Base-by-base conservation (phyloP, 345 rosid species). In the Citrus sp. region DNA sequence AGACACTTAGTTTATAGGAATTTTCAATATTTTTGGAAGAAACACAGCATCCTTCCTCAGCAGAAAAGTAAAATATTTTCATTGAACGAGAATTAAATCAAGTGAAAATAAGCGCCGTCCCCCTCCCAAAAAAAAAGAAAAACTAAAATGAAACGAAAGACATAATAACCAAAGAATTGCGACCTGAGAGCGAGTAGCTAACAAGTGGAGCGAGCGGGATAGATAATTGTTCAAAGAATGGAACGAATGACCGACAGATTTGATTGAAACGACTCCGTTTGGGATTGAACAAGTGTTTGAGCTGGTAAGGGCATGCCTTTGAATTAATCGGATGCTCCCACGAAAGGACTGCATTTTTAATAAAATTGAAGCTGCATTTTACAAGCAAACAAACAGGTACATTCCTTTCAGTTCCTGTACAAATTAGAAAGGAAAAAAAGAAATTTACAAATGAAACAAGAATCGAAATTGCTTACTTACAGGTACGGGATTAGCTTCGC, bases 261-360 rank as follows among this genome's bases (percentile, higher is more conserved):
- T 28, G 27, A 72, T 2, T 19, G 22, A 18, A 49, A 76, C 34
- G 21, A 73, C 8, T 2, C 69, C 38, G 64, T 34, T 34, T 67
- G 77, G 76, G 62, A 75, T 72, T 76, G 61, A 60, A 55, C 81
- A 16, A 62, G 64, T 13, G 14, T 21, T 75, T 25, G 76, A 77
- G 61, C 58, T 32, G 72, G 28, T 35, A n/a, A 80, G 76, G 21
- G 59, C 38, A 60, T 65, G 85, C 32, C 87, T 80, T 55, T 76
- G 67, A 77, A 80, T 70, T 73, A 86, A 79, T 7, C 75, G 82
- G 49, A 79, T 34, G 56, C 78, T 80, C 55, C 85, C 60, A 19
- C 69, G 72, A 22, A 84, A 67, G 8, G 90, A 81, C 62, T 81
- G 88, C 90, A 88, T 88, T 76, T 79, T 73, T 27, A 49, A 0